Percentiles rank a stretch among this genome's conserved stretches.
phyloP scores from a whole-genome alignment of 1,284 basidiomycete genomes.

The Jaminaea rosea region DNA sequence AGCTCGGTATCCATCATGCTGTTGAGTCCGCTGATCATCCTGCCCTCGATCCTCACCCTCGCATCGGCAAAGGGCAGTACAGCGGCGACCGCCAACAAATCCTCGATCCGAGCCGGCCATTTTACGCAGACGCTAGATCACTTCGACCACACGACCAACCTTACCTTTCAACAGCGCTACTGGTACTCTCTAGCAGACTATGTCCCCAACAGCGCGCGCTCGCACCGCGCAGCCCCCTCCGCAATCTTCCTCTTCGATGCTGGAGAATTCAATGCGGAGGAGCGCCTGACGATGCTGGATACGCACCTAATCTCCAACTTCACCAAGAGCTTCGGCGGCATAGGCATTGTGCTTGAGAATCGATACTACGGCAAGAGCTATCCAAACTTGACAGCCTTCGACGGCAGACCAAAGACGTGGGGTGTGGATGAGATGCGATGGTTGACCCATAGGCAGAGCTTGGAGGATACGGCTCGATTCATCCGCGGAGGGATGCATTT shows the following conservation, averaged over 20 bases:
- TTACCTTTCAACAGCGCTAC: slow-evolving; percentile 56
- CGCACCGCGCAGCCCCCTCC: slow-evolving; percentile 60
- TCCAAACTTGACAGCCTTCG: slow-evolving; percentile 67
- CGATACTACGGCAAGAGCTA: slow-evolving; percentile 60
- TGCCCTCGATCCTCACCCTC: no score
- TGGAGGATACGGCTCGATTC: slow-evolving; percentile 87
- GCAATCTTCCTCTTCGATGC: slow-evolving; percentile 46
- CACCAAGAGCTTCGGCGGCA: slow-evolving; percentile 68
- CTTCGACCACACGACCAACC: slow-evolving; percentile 37
- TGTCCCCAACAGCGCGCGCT: slow-evolving; percentile 69
- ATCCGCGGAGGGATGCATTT: slow-evolving; percentile 68
- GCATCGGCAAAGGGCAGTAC: no score
- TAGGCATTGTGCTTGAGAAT: slow-evolving; percentile 71
- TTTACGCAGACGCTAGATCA: slow-evolving; percentile 81
- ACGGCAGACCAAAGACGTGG: slow-evolving; percentile 48
- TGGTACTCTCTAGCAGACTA: slow-evolving; percentile 82
- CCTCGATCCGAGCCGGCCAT: slow-evolving; percentile 20
- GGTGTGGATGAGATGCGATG: slow-evolving; percentile 56
- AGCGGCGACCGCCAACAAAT: no score
- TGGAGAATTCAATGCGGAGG: slow-evolving; percentile 43
- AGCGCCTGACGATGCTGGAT: slow-evolving; percentile 36
- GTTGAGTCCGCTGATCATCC: no score
- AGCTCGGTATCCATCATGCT: no score
- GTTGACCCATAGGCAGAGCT: slow-evolving; percentile 77
- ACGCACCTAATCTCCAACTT: slow-evolving; percentile 74